Evolutionary conservation across 306 rosid species (phyloP).

Genomic region (Ochetophila trinervis): DNA sequence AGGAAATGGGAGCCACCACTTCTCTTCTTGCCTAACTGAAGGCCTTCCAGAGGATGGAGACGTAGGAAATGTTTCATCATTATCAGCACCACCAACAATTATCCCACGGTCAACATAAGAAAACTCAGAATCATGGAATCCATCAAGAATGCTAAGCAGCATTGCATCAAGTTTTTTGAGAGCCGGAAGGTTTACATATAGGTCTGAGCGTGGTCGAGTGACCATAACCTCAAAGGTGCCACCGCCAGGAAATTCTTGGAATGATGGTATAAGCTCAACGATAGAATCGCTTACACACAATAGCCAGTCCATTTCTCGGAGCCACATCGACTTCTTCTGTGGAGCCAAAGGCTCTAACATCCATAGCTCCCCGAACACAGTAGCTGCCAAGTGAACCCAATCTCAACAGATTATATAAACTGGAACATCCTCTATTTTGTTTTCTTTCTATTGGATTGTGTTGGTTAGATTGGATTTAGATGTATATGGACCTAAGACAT

Average conservation of each 20-base stretch:
- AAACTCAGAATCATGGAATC: slow-evolving; percentile 36
- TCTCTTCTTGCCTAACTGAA: slow-evolving; percentile 31
- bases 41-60: slow-evolving; percentile 25
- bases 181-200: slow-evolving; percentile 43
- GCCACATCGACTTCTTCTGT: slow-evolving; percentile 42
- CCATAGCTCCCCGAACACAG: slow-evolving; percentile 47
- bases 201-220: slow-evolving; percentile 38
- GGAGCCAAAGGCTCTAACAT: slow-evolving; percentile 42
- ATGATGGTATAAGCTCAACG: slow-evolving; percentile 47
- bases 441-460: too few species aligned
- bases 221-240: slow-evolving; percentile 49
- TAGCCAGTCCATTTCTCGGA: slow-evolving; percentile 48
- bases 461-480: background rate
- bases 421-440: too few species aligned
- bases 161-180: slow-evolving; percentile 48
- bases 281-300: slow-evolving; percentile 43
- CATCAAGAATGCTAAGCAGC: slow-evolving; percentile 44
- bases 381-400: slow-evolving; percentile 25
- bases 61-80: slow-evolving; percentile 3
- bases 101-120: slow-evolving; percentile 40
- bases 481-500: background rate
- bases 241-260: slow-evolving; percentile 42
- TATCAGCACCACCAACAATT: slow-evolving; percentile 26
- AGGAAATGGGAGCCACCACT: slow-evolving; percentile 50
- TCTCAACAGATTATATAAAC: background rate